Conservation (phyloP, 1,139 yeast genomes). For the Saccharomycopsis hybrid region DNA sequence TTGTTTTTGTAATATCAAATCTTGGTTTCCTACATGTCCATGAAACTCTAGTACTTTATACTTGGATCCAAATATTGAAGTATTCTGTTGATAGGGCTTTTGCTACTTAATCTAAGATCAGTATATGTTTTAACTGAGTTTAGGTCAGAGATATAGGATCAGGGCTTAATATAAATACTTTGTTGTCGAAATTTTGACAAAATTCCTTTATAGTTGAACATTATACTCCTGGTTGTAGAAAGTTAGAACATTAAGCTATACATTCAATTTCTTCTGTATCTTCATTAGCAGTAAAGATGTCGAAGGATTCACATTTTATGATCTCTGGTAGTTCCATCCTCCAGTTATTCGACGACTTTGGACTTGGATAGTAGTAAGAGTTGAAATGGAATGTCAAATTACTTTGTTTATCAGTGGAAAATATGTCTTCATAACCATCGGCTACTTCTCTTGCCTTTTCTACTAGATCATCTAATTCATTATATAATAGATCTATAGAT, state of each 20-base stretch:
- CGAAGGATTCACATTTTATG: background rate
- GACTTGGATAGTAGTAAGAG: constrained; percentile 3
- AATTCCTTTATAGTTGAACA: background rate
- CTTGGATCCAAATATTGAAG: background rate
- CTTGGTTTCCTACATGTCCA: constrained; percentile 6
- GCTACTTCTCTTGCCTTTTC: background rate
- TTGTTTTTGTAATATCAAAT: background rate
- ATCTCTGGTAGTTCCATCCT: background rate
- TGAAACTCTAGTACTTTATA: background rate
- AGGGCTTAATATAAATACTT: constrained; percentile 5
- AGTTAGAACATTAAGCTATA: constrained; percentile 1
- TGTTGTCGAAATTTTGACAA: background rate
- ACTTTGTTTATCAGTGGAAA: constrained; percentile 2
- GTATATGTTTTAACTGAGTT: constrained; percentile 18
- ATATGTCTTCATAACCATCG: constrained; percentile 1
- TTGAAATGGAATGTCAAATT: constrained; percentile 1
- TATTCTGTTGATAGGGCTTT: background rate
- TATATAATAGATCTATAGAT: background rate
- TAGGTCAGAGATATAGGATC: constrained; percentile 6
- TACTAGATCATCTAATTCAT: background rate
- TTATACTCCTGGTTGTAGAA: background rate
- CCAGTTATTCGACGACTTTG: constrained; percentile 1
- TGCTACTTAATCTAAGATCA: constrained; percentile 11
- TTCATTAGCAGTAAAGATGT: constrained; percentile 5
- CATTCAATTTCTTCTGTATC: background rate